phyloP scores from a whole-genome alignment of 2,329 filamentous ascomycete species.

The Sporothrix humicola region DNA sequence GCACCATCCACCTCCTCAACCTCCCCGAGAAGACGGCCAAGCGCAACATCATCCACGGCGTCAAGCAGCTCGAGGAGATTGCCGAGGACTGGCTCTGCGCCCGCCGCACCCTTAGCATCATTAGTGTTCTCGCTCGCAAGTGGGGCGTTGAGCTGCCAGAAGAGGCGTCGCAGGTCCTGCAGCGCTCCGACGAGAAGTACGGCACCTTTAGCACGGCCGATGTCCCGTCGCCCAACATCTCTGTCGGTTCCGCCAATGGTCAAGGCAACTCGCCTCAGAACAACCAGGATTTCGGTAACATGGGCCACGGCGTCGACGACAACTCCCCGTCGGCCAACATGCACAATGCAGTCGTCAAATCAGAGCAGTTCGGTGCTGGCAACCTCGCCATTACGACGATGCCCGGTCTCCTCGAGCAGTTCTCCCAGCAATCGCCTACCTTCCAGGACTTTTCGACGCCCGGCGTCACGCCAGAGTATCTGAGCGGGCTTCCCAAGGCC shows the following conservation, averaged over 20 bases:
- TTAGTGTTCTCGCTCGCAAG: constrained; percentile 83
- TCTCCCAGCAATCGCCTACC: constrained; percentile 42
- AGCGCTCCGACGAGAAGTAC: constrained; percentile 79
- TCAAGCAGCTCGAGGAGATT: constrained; percentile 93
- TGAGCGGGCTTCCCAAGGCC: background rate
- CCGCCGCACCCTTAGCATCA: constrained; percentile 79
- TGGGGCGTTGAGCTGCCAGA: constrained; percentile 88
- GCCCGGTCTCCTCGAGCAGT: constrained; percentile 40
- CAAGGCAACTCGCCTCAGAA: background rate
- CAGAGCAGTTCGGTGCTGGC: constrained; percentile 11
- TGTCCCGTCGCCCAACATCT: constrained; percentile 59
- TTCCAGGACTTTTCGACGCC: constrained; percentile 40
- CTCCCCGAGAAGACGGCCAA: constrained; percentile 89
- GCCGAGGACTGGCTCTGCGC: constrained; percentile 94
- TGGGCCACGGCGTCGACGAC: constrained; percentile 41
- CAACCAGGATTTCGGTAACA: background rate
- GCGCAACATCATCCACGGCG: constrained; percentile 86
- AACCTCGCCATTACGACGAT: constrained; percentile 3
- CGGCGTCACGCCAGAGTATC: constrained; percentile 31
- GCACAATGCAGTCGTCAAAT: constrained; percentile 25
- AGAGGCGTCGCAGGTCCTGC: constrained; percentile 78
- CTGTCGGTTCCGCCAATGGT: constrained; percentile 9
- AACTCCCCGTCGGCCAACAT: constrained; percentile 28
- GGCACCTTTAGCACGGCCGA: constrained; percentile 71
- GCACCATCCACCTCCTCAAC: constrained; percentile 92